phyloP scores from a whole-genome alignment of 768 basidiomycete genomes.

The Tulasnella sp. region DNA sequence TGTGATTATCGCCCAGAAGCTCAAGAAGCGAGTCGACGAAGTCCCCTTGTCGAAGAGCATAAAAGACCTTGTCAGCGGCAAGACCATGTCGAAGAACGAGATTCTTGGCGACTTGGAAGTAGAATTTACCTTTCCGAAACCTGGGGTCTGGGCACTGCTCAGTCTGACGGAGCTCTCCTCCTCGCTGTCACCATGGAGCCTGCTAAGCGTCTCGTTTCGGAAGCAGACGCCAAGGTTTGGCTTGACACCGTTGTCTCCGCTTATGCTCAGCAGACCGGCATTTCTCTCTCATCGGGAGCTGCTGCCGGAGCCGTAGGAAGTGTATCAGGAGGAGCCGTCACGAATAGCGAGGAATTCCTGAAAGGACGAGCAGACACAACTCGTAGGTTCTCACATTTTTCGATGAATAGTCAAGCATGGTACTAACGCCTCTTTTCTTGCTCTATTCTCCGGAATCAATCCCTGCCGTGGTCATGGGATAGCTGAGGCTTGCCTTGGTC shows the following conservation, averaged over 20 bases:
- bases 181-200: conserved; percentile 91
- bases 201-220: conserved; percentile 82
- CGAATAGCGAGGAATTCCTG: conserved; percentile 97
- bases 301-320: conserved; percentile 51
- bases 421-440: too few species aligned
- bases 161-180: conserved; percentile 85
- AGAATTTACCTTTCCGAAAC: conserved; percentile 91
- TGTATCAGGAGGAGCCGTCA: conserved; percentile 66
- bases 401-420: too few species aligned
- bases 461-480: too few species aligned
- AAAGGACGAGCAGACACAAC: conserved; percentile 95
- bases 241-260: conserved; percentile 72
- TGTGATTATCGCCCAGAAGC: conserved; percentile 89
- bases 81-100: conserved; percentile 98
- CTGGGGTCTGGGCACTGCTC: conserved; percentile 87
- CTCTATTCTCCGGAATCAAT: too few species aligned
- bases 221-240: conserved; percentile 89
- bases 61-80: conserved; percentile 97
- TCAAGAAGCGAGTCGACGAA: conserved; percentile 91
- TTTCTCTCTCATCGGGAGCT: conserved; percentile 65
- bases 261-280: conserved; percentile 85
- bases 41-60: conserved; percentile 87
- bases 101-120: conserved; percentile 94
- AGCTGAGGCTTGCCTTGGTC: too few species aligned
- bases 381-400: too few species aligned